These are phyloP conservation scores for Tolypocladium guangdongense DNA, from an alignment of 2,329 filamentous ascomycete genomes.

Conservation along the genomic window DNA sequence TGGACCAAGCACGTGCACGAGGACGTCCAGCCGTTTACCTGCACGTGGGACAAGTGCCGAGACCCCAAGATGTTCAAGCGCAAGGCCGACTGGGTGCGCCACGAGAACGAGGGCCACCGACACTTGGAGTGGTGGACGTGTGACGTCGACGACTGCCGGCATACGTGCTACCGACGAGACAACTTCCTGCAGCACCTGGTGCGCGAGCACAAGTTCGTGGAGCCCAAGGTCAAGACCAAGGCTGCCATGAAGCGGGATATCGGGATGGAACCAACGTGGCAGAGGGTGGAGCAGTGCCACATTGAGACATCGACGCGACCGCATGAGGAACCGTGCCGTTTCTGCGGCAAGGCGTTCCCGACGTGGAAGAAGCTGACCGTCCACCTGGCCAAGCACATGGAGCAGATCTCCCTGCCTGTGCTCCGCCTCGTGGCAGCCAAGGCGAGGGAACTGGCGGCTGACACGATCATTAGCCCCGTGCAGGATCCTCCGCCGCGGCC, in stretches of 20 bases:
- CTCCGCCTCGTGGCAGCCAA: constrained; percentile 44
- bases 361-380: constrained; percentile 91
- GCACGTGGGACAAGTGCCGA: constrained; percentile 72
- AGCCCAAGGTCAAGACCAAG: constrained; percentile 71
- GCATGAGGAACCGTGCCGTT: constrained; percentile 71
- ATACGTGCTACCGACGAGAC: constrained; percentile 77
- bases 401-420: constrained; percentile 77
- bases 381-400: constrained; percentile 92
- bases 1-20: constrained; percentile 97
- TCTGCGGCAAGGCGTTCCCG: constrained; percentile 70
- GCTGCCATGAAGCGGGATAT: constrained; percentile 51
- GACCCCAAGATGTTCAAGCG: constrained; percentile 90
- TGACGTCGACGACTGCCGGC: constrained; percentile 66
- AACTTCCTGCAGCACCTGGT: constrained; percentile 91
- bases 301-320: constrained; percentile 54
- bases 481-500: constrained; percentile 41
- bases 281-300: constrained; percentile 68
- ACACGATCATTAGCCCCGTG: constrained; percentile 58
- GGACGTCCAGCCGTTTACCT: constrained; percentile 87
- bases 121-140: constrained; percentile 90
- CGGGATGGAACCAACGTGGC: constrained; percentile 57
- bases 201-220: constrained; percentile 76
- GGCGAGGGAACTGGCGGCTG: constrained; percentile 39
- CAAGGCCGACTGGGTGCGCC: constrained; percentile 91
- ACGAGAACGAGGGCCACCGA: constrained; percentile 85